A percentile compares a stretch with the other conserved stretches of the same genome.
Conservation (phyloP, 2,329 filamentous ascomycete genomes). For the Alternaria alternata region DNA sequence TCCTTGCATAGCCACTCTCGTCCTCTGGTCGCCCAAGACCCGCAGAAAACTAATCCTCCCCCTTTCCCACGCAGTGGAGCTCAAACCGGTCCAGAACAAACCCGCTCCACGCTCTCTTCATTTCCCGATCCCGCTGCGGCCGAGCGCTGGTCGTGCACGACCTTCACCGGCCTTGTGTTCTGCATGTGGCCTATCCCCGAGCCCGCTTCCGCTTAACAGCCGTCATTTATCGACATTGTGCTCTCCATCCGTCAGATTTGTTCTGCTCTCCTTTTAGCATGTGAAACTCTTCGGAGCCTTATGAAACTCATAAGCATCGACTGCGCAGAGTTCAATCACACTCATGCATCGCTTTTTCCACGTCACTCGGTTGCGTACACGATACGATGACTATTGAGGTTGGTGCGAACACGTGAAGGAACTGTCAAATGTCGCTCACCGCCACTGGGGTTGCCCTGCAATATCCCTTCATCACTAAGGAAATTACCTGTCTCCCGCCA, state of each 20-base stretch:
- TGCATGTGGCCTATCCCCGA: constrained; percentile 25
- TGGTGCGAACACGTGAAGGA: constrained; percentile 14
- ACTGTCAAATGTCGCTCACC: constrained; percentile 17
- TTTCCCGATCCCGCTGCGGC: constrained; percentile 42
- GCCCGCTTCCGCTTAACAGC: constrained; percentile 12
- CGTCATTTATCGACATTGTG: constrained; percentile 27
- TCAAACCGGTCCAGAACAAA: constrained; percentile 27
- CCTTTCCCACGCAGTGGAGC: constrained; percentile 23
- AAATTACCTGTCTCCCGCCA: constrained; percentile 13
- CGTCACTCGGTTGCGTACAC: neutral
- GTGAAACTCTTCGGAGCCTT: constrained; percentile 1
- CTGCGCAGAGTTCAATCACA: neutral
- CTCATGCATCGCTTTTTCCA: constrained; percentile 3
- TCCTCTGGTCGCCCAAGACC: constrained; percentile 9
- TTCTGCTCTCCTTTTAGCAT: constrained; percentile 13
- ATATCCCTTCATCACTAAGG: constrained; percentile 25
- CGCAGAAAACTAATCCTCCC: constrained; percentile 22
- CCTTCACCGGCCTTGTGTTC: constrained; percentile 23
- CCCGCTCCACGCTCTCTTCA: constrained; percentile 34
- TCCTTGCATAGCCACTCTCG: neutral
- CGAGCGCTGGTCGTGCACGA: constrained; percentile 39
- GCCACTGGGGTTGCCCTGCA: constrained; percentile 17
- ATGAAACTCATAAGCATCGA: constrained; percentile 7
- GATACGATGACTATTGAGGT: constrained; percentile 16
- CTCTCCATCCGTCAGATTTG: constrained; percentile 14